These are phyloP conservation scores for Neopestalotiopsis sp. DNA, from an alignment of 2,329 filamentous ascomycete species.

Conservation along the genomic window DNA sequence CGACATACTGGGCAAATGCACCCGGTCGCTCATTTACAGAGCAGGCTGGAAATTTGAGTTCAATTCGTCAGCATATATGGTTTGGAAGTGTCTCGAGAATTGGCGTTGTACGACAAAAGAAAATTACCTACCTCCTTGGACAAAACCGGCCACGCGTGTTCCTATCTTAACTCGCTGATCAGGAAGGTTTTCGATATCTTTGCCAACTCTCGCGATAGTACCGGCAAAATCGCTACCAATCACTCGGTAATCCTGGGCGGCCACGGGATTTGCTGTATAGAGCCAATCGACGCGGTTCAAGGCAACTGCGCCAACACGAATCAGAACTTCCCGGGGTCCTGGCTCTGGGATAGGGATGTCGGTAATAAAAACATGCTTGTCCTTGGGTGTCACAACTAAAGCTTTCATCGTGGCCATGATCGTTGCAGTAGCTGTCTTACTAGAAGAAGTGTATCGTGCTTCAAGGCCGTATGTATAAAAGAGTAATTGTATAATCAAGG, in stretches of 20 bases:
- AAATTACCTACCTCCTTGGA: no score
- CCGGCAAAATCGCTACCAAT: no score
- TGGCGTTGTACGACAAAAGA: no score
- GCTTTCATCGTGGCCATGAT: conserved; percentile 2
- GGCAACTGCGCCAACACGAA: background rate
- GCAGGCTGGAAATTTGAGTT: no score
- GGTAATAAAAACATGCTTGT: background rate
- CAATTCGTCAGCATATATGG: no score
- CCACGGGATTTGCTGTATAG: background rate
- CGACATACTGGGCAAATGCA: background rate
- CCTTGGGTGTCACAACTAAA: background rate
- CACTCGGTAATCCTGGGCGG: background rate
- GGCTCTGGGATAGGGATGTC: background rate
- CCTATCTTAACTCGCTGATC: no score
- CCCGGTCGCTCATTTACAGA: background rate
- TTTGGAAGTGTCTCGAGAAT: no score
- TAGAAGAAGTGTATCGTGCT: background rate
- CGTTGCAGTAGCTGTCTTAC: background rate
- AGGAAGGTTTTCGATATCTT: no score
- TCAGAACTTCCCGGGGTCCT: background rate
- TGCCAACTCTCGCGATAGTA: no score
- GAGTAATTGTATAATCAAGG: background rate
- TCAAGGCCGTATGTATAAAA: background rate
- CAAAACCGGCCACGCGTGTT: no score
- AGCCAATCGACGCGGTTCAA: conserved; percentile 3